phyloP scores from a whole-genome alignment of 768 basidiomycete genomes.

The Boletus subparvulus region DNA sequence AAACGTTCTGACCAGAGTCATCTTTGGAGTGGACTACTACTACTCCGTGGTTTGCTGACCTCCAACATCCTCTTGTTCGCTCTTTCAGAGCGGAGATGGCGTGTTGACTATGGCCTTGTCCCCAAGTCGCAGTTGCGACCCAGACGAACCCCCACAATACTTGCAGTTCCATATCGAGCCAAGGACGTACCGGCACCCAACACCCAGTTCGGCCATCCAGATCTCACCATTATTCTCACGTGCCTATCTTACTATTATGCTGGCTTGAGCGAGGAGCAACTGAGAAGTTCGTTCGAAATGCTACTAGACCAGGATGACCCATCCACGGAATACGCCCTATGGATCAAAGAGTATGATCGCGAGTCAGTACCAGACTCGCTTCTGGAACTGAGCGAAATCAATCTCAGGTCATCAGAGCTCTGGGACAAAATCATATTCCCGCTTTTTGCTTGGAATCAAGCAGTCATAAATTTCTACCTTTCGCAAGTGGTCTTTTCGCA shows the following conservation, averaged over 20 bases:
- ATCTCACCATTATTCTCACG: constrained; percentile 32
- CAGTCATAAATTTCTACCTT: constrained; percentile 13
- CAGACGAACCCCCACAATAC: not conserved
- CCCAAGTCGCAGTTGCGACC: too few relatives aligned
- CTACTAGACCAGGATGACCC: constrained; percentile 5
- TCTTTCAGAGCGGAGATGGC: constrained; percentile 32
- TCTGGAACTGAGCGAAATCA: not conserved
- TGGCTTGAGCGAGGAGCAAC: not conserved
- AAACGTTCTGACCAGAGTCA: not conserved
- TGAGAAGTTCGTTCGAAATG: not conserved
- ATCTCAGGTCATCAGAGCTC: constrained; percentile 6
- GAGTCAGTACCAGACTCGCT: not conserved
- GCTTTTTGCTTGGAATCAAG: not conserved
- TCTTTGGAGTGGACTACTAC: not conserved
- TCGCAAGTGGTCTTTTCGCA: constrained; percentile 35
- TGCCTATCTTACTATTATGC: constrained; percentile 35
- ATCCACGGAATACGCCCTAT: not conserved
- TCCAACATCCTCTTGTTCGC: constrained; percentile 25
- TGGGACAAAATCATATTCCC: constrained; percentile 3
- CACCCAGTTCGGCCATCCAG: constrained; percentile 38
- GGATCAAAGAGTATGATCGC: not conserved
- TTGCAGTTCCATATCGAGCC: constrained; percentile 37
- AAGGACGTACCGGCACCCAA: constrained; percentile 33
- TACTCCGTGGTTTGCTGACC: constrained; percentile 33
- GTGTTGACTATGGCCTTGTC: constrained; percentile 31